Percentiles rank a stretch among this genome's conserved stretches.
Evolutionary conservation across 257 asterid genomes (phyloP).

Genomic region (Linaria vulgaris): DNA sequence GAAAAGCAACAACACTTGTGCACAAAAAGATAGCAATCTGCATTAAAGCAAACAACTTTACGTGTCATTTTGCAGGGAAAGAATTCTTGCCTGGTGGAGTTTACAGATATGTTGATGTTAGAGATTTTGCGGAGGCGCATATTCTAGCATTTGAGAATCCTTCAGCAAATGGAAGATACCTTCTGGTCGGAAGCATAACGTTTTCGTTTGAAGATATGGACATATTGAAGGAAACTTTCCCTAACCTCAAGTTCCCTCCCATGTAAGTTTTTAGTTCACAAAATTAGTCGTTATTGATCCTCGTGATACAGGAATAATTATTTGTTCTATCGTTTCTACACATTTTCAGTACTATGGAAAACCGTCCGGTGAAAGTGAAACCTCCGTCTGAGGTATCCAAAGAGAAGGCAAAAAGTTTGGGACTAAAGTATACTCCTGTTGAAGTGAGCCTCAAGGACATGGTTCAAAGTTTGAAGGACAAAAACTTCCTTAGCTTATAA

Average conservation of each 20-base stretch:
- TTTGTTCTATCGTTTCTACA: background rate
- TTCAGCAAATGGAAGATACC: slow-evolving; percentile 33
- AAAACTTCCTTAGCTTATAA: slow-evolving; percentile 25
- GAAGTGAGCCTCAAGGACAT: slow-evolving; percentile 40
- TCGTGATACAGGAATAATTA: background rate
- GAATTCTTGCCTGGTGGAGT: slow-evolving; percentile 17
- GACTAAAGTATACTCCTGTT: slow-evolving; percentile 33
- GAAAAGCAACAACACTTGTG: too few relatives aligned
- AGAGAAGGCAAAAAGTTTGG: slow-evolving; percentile 35
- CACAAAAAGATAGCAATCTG: too few relatives aligned
- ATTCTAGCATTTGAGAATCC: slow-evolving; percentile 31
- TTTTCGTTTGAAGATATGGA: slow-evolving; percentile 12
- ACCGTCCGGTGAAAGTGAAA: background rate
- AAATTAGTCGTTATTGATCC: too few relatives aligned
- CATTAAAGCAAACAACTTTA: background rate
- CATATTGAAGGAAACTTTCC: slow-evolving; percentile 27
- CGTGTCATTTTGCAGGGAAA: slow-evolving; percentile 6
- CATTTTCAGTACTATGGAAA: background rate
- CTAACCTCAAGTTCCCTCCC: slow-evolving; percentile 25
- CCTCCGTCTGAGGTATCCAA: slow-evolving; percentile 26
- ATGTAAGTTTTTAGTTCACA: slow-evolving; percentile 23
- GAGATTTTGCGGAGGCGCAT: slow-evolving; percentile 36
- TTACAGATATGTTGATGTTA: slow-evolving; percentile 25
- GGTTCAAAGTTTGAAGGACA: slow-evolving; percentile 35
- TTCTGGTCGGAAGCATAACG: slow-evolving; percentile 27